phyloP scores from a whole-genome alignment of 2,329 filamentous ascomycete species.

The Fusarium sp. region DNA sequence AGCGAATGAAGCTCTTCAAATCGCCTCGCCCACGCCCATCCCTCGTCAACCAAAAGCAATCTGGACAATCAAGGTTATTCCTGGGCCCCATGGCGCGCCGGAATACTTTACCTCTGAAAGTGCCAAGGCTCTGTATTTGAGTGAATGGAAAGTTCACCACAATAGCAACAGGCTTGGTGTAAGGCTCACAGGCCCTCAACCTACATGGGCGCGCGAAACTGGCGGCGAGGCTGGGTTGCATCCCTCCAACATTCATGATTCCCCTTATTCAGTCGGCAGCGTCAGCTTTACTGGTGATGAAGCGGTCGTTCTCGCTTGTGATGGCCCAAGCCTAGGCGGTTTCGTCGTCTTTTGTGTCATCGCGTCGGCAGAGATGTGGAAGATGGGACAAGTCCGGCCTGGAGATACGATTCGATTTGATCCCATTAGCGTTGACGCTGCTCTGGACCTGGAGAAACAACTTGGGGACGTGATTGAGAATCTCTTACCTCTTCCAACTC shows the following conservation, averaged over 20 bases:
- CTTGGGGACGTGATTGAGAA: slow-evolving; percentile 44
- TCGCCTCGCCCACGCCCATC: slow-evolving; percentile 37
- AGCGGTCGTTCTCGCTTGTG: slow-evolving; percentile 56
- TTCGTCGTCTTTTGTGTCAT: slow-evolving; percentile 59
- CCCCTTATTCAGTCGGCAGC: slow-evolving; percentile 58
- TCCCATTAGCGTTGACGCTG: slow-evolving; percentile 48
- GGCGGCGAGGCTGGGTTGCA: slow-evolving; percentile 59
- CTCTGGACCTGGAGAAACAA: slow-evolving; percentile 43
- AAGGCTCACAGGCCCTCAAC: slow-evolving; percentile 56
- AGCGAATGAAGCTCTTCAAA: background rate
- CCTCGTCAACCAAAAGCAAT: slow-evolving; percentile 44
- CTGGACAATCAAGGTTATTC: slow-evolving; percentile 55
- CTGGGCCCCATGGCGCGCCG: slow-evolving; percentile 57
- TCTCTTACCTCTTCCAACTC: slow-evolving; percentile 20
- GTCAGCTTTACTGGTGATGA: slow-evolving; percentile 62
- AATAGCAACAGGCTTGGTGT: slow-evolving; percentile 60
- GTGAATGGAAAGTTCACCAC: slow-evolving; percentile 57
- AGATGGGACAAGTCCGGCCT: slow-evolving; percentile 58
- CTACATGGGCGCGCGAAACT: slow-evolving; percentile 56
- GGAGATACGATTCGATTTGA: slow-evolving; percentile 57
- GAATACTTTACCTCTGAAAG: slow-evolving; percentile 56
- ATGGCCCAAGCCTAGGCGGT: slow-evolving; percentile 60
- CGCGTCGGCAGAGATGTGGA: slow-evolving; percentile 59
- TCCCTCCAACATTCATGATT: slow-evolving; percentile 60
- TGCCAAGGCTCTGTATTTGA: slow-evolving; percentile 51